Conservation (phyloP, 495 filamentous ascomycete species). For the Neurospora sp. region DNA sequence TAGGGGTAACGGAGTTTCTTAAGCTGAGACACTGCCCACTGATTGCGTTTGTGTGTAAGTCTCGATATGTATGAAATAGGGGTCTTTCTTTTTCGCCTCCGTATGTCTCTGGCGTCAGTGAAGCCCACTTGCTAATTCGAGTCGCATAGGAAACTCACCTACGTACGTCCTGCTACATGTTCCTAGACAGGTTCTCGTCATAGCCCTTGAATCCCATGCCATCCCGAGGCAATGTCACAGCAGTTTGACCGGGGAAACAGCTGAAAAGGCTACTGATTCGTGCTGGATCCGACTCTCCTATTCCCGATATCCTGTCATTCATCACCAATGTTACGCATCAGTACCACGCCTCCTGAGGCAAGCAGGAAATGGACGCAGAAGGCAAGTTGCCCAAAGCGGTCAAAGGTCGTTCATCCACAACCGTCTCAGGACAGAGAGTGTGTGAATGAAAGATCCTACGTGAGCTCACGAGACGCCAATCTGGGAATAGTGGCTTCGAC, state of each 20-base stretch:
- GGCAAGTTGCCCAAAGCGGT: background rate
- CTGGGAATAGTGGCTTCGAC: background rate
- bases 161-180: background rate
- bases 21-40: background rate
- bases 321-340: background rate
- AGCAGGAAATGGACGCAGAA: background rate
- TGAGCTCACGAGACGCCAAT: background rate
- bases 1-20: background rate
- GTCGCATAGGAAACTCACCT: background rate
- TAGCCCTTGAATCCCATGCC: background rate
- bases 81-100: background rate
- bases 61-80: background rate
- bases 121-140: background rate
- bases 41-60: background rate
- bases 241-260: background rate
- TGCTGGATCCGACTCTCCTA: background rate
- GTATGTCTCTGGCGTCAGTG: background rate
- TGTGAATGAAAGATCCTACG: background rate
- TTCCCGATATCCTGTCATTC: background rate
- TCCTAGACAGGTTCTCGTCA: background rate
- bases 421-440: background rate
- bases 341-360: background rate
- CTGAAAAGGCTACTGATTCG: background rate
- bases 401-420: background rate
- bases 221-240: background rate